These are phyloP conservation scores for Sphenostylis stenocarpa DNA, from an alignment of 306 rosid genomes.

Conservation along the genomic window DNA sequence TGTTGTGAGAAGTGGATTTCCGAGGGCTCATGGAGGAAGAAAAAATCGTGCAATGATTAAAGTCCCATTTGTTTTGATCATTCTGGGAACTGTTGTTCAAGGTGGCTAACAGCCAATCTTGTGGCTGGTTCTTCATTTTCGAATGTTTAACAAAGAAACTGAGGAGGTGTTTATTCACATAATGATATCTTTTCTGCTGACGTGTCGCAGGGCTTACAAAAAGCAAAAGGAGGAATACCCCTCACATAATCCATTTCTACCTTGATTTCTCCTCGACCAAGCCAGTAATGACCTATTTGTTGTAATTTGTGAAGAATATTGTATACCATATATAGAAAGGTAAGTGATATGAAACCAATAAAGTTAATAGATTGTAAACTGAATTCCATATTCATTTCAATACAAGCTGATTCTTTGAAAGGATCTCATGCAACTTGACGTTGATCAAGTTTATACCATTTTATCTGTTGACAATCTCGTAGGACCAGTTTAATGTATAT, in stretches of 20 bases:
- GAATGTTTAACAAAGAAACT: neutral
- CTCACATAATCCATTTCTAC: constrained; percentile 88
- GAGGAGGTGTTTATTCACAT: neutral
- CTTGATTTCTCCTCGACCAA: constrained; percentile 40
- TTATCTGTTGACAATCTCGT: neutral
- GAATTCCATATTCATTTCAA: neutral
- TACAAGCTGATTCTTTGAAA: neutral
- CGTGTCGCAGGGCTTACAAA: constrained; percentile 63
- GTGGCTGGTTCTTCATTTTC: constrained; percentile 5
- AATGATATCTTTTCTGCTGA: constrained; percentile 5
- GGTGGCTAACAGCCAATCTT: constrained; percentile 41
- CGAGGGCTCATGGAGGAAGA: constrained; percentile 59
- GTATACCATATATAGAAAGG: neutral
- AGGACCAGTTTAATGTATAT: neutral
- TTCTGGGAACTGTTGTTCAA: constrained; percentile 60
- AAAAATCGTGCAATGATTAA: constrained; percentile 53
- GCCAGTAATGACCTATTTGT: neutral
- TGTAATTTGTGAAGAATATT: constrained; percentile 9
- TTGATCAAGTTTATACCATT: neutral
- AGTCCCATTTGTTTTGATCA: constrained; percentile 61
- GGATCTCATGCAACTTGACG: neutral
- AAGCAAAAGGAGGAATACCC: constrained; percentile 67
- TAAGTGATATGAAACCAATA: constrained; percentile 16
- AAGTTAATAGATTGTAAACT: constrained; percentile 10
- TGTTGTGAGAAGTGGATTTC: constrained; percentile 72